Percentiles rank a stretch among this genome's conserved stretches.
Conservation (phyloP, 2,329 filamentous ascomycete genomes). For the Colletotrichum euphorbiae region DNA sequence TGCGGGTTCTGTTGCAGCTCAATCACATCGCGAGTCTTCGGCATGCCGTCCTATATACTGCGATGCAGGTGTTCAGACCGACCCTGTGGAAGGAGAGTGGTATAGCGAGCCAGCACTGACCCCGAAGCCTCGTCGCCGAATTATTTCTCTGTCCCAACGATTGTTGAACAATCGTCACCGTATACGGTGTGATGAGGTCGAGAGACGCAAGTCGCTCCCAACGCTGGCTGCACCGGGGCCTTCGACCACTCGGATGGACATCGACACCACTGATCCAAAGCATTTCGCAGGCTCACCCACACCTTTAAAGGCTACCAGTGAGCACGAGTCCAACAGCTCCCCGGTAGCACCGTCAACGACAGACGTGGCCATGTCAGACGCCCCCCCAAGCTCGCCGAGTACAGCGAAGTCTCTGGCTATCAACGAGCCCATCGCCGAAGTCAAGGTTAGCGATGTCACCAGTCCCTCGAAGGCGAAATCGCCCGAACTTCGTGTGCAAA, state of each 20-base stretch:
- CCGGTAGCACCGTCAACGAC: conserved; percentile 21
- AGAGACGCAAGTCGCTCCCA: conserved; percentile 47
- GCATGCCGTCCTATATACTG: conserved; percentile 58
- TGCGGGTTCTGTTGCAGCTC: conserved; percentile 46
- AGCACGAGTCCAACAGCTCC: conserved; percentile 28
- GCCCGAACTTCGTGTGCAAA: conserved; percentile 64
- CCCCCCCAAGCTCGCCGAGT: conserved; percentile 45
- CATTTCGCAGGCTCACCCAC: conserved; percentile 31
- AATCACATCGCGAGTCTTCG: conserved; percentile 54
- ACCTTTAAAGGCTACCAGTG: conserved; percentile 38
- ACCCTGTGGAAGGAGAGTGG: conserved; percentile 65
- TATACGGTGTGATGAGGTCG: conserved; percentile 54
- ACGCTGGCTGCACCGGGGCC: conserved; percentile 45
- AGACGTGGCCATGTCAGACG: conserved; percentile 49
- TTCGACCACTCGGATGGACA: conserved; percentile 53
- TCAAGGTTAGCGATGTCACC: conserved; percentile 34
- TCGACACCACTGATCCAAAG: conserved; percentile 54
- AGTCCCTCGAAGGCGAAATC: conserved; percentile 42
- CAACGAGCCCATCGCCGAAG: neutral
- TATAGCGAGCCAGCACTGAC: conserved; percentile 55
- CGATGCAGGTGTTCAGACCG: conserved; percentile 66
- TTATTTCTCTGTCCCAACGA: conserved; percentile 66
- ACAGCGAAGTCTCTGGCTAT: conserved; percentile 27
- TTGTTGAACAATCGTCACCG: conserved; percentile 62
- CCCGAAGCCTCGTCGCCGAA: conserved; percentile 57